These are phyloP conservation scores for Cairneyella variabilis DNA, from an alignment of 495 filamentous ascomycete genomes.

Conservation along the genomic window DNA sequence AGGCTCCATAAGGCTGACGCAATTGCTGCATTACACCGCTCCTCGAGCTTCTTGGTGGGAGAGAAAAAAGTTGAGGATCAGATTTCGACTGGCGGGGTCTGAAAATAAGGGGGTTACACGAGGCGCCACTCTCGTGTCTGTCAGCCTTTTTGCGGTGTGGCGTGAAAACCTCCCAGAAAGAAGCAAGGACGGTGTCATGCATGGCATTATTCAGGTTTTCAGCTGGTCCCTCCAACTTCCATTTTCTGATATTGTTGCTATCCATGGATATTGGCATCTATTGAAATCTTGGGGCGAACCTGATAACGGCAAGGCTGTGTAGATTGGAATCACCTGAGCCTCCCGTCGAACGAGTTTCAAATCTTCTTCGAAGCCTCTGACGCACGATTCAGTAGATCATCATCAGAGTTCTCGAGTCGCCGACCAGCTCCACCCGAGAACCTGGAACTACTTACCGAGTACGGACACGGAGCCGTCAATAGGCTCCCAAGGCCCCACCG, in stretches of 20 bases:
- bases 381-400: slow-evolving; percentile 1
- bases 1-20: no score
- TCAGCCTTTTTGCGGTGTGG: not conserved
- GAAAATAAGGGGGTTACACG: not conserved
- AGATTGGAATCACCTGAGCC: no score
- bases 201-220: not conserved
- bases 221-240: not conserved
- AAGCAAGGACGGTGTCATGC: not conserved
- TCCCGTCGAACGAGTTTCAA: not conserved
- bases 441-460: slow-evolving; percentile 5
- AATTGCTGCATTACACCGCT: no score
- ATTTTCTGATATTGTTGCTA: not conserved
- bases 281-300: no score
- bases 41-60: no score
- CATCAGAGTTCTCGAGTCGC: not conserved
- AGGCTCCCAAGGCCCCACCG: not conserved
- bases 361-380: slow-evolving; percentile 1
- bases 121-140: not conserved
- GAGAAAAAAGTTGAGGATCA: no score
- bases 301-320: no score
- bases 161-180: no score
- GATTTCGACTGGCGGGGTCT: no score
- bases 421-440: not conserved
- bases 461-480: not conserved
- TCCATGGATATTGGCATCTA: no score